Conservation (phyloP, 106 monocot species). For the Triglochin maritima region DNA sequence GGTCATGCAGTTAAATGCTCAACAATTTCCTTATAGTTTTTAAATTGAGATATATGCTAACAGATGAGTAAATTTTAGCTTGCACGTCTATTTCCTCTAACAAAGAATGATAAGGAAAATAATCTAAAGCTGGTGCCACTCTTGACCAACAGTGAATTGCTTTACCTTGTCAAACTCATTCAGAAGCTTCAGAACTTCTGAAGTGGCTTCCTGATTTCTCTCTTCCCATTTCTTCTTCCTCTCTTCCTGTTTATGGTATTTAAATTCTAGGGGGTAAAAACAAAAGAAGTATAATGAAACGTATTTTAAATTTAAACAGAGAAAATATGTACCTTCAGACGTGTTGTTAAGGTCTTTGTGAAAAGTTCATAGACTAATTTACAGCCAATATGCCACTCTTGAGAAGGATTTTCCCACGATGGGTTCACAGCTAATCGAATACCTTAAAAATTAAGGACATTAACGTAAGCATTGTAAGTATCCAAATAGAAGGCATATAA, state of each 20-base stretch:
- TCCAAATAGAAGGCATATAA: too few species aligned
- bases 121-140: too few species aligned
- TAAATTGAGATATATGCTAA: too few species aligned
- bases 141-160: neutral
- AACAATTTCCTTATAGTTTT: too few species aligned
- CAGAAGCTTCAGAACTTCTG: conserved; percentile 55
- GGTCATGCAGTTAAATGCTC: too few species aligned
- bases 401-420: conserved; percentile 94
- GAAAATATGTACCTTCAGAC: conserved; percentile 57
- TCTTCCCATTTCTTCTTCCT: conserved; percentile 94
- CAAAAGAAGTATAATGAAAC: conserved; percentile 1
- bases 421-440: conserved; percentile 42
- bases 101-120: too few species aligned
- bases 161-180: conserved; percentile 93
- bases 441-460: conserved; percentile 34
- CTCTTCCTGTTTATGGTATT: conserved; percentile 51
- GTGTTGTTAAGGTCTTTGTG: conserved; percentile 50
- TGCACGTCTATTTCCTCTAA: too few species aligned
- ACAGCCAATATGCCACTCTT: conserved; percentile 95
- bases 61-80: too few species aligned
- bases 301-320: neutral
- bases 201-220: conserved; percentile 89
- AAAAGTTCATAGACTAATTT: conserved; percentile 94
- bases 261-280: neutral
- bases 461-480: too few species aligned